Base-by-base conservation (phyloP, 2,329 filamentous ascomycete species). In the Pseudocercospora vitis region DNA sequence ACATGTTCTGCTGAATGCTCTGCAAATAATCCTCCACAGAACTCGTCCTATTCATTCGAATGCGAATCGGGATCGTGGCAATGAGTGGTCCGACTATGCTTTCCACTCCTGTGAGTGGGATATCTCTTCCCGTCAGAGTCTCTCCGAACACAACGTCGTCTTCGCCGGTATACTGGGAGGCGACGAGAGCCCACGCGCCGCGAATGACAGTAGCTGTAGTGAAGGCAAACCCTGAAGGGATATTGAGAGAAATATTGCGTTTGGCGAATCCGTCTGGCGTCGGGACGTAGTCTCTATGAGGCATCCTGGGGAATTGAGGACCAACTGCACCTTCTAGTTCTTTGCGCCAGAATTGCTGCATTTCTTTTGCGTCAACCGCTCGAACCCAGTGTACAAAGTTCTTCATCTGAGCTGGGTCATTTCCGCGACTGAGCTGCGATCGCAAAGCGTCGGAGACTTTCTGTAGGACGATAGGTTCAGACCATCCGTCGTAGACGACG, bases 401-500 rank as follows among this genome's bases (percentile, higher is more conserved):
- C 28, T 57, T 59, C 48, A 62, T 59, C 14, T 52, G 52, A 4
- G 54, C 49, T 16, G 42, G n/a, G n/a, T n/a, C n/a, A n/a, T 14
- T 14, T 46, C 24, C 31, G 23, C 8, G 28, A 14, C 5, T 14
- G 35, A 39, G 18, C 14, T 29, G 42, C 7, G n/a, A 23, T 11
- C 28, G 42, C 23, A 46, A 19, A 14, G 42, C 42, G 24, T 46
- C 28, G 6, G 42, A 29, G 12, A 73, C 63, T 31, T 60, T 57
- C n/a, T 70, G 58, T 8, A 73, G 55, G 11, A 74, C 60, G 14
- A 73, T 56, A 1, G 66, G 63, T 56, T 70, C 63, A 2, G 68
- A 69, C 68, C 69, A 74, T 0, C 71, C 71, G 60, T 75, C 72
- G 52, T 73, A 74, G 0, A 73, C 42, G 1, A 67, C 65, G 56